Evolutionary conservation across 805 yeast genomes (phyloP).

Genomic region (Candida orba): DNA sequence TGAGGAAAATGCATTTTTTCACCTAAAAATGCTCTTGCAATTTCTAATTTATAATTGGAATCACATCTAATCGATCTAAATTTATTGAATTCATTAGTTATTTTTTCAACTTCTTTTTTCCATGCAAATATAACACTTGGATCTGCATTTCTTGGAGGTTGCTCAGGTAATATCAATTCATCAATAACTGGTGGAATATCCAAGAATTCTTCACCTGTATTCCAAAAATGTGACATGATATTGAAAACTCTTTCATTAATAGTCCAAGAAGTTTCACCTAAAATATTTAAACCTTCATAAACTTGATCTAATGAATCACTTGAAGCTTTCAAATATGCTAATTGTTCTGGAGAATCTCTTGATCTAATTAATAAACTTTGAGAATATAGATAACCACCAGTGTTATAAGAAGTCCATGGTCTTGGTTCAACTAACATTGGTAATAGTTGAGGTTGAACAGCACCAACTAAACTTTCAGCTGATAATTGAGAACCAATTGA

Average conservation of each 20-base stretch:
- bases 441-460: slow-evolving; percentile 76
- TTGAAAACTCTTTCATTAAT: slow-evolving; percentile 67
- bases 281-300: slow-evolving; percentile 73
- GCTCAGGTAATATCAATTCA: slow-evolving; percentile 41
- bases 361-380: slow-evolving; percentile 63
- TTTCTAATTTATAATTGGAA: slow-evolving; percentile 85
- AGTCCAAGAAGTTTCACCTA: slow-evolving; percentile 91
- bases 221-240: slow-evolving; percentile 77
- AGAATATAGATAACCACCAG: slow-evolving; percentile 78
- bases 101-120: slow-evolving; percentile 50
- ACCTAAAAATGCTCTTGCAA: slow-evolving; percentile 87
- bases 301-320: slow-evolving; percentile 60
- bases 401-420: slow-evolving; percentile 76
- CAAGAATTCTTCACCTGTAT: slow-evolving; percentile 66
- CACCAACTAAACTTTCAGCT: slow-evolving; percentile 53
- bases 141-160: slow-evolving; percentile 60
- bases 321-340: slow-evolving; percentile 83
- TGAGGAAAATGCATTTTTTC: slow-evolving; percentile 76
- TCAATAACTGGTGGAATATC: slow-evolving; percentile 60
- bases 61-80: slow-evolving; percentile 88
- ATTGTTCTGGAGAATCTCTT: slow-evolving; percentile 81
- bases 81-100: slow-evolving; percentile 54
- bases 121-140: slow-evolving; percentile 67
- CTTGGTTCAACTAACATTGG: slow-evolving; percentile 93
- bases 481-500: slow-evolving; percentile 59